Base-by-base conservation (phyloP, 2,329 filamentous ascomycete species). In the Ophiocordyceps unilateralis region DNA sequence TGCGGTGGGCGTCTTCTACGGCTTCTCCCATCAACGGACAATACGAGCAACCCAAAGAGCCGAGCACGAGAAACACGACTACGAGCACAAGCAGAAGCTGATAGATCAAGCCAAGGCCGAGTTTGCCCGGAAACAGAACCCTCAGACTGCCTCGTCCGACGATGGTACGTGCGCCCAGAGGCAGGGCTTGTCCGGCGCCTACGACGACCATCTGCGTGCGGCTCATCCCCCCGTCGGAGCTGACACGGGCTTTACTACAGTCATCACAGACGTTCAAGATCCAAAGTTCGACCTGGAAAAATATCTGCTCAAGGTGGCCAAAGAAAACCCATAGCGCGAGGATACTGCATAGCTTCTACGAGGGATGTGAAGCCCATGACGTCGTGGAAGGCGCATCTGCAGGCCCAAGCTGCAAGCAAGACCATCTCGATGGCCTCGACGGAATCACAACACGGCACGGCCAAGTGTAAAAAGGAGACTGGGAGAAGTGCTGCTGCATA, bases 211-310 rank as follows among this genome's bases (percentile, higher is more conserved):
- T n/a, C n/a, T n/a, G n/a, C n/a, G n/a, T n/a, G 28, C 28, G 28
- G n/a, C n/a, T 19, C n/a, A 36, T 4, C n/a, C n/a, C 11, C 17
- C 11, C 5, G 10, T 39, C 37, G 12, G 37, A 28, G n/a, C 54
- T 58, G 47, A 58, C 50, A 4, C 19, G 24, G 20, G 32, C 10
- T 26, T 26, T 14, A 9, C 37, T 21, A 17, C 43, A 64, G 61
- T 55, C 34, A 51, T 59, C 41, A 56, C 56, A 46, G 81, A 96
- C 66, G 81, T 81, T 47, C 76, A 81, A 58, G 78, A 91, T 68
- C 78, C 87, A 58, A 85, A 87, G 58, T 96, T 96, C 68, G 88
- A 98, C 62, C 72, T 96, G 54, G 89, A 96, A 71, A 79, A 83
- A 54, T 85, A 77, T 63, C 66, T 94, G 62, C 74, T 76, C 56